These are phyloP conservation scores for Monilinia aucupariae DNA, from an alignment of 2,329 filamentous ascomycete species.

Conservation along the genomic window DNA sequence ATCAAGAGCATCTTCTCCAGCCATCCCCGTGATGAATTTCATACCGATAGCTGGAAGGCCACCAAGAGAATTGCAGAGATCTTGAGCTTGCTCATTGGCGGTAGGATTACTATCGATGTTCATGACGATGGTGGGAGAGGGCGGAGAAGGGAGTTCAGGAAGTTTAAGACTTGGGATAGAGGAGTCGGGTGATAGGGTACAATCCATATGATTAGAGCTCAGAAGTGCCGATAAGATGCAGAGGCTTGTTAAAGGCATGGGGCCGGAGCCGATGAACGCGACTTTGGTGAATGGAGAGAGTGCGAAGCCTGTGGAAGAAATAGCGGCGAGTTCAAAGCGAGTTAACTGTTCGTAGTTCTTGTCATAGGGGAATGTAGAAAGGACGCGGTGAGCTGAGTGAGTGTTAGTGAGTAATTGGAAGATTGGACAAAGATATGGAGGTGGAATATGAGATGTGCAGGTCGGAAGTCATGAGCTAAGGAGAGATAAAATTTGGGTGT, in stretches of 20 bases:
- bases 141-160: background rate
- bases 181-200: background rate
- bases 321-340: slow-evolving; percentile 41
- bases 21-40: slow-evolving; percentile 38
- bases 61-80: slow-evolving; percentile 36
- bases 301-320: slow-evolving; percentile 36
- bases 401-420: slow-evolving; percentile 18
- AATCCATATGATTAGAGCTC: slow-evolving; percentile 4
- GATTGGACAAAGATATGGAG: background rate
- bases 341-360: slow-evolving; percentile 46
- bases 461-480: background rate
- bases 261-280: slow-evolving; percentile 47
- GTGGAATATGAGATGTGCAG: background rate
- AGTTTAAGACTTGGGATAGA: background rate
- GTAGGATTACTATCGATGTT: slow-evolving; percentile 41
- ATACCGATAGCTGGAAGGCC: slow-evolving; percentile 30
- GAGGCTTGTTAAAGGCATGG: slow-evolving; percentile 44
- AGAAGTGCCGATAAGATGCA: slow-evolving; percentile 39
- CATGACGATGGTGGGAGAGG: background rate
- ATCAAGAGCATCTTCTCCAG: slow-evolving; percentile 21
- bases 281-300: slow-evolving; percentile 34
- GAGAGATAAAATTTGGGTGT: background rate
- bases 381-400: slow-evolving; percentile 26
- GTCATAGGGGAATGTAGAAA: slow-evolving; percentile 44
- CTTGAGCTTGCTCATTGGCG: slow-evolving; percentile 36